A percentile compares a stretch with the other conserved stretches of the same genome.
Conservation (phyloP, 495 filamentous ascomycete genomes). For the Aspergillus asperescens region DNA sequence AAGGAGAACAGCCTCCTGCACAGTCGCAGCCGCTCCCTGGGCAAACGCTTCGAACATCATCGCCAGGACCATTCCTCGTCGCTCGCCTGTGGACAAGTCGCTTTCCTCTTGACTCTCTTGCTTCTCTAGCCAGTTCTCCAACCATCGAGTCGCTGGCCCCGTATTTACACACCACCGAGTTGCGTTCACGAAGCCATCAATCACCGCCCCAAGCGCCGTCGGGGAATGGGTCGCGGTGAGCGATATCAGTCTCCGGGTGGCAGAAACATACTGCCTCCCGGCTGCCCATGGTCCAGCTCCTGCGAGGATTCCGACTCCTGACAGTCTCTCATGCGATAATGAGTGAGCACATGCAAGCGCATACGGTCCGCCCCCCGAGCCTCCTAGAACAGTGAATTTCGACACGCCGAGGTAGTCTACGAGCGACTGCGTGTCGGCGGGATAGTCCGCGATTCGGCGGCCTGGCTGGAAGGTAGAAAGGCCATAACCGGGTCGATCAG, state of each 20-base stretch:
- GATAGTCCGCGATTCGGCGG: conserved; percentile 37
- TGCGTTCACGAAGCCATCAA: conserved; percentile 1
- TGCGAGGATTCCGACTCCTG: conserved; percentile 31
- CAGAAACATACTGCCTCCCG: conserved; percentile 15
- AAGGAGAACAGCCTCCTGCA: conserved; percentile 26
- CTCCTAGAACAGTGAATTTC: conserved; percentile 39
- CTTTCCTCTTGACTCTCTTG: conserved; percentile 1
- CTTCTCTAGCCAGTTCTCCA: conserved; percentile 18
- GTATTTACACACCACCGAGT: conserved; percentile 10
- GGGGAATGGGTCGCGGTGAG: conserved; percentile 5
- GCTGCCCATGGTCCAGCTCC: conserved; percentile 30
- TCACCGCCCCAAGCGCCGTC: not conserved
- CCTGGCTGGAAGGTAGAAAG: conserved; percentile 34
- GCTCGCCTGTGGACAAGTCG: conserved; percentile 3
- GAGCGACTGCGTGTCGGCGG: conserved; percentile 34
- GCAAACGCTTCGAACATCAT: conserved; percentile 26
- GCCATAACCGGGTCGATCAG: conserved; percentile 43
- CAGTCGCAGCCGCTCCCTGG: conserved; percentile 22
- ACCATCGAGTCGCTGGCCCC: not conserved
- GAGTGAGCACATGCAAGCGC: conserved; percentile 40
- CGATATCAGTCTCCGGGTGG: not conserved
- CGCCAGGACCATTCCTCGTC: conserved; percentile 8
- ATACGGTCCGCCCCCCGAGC: conserved; percentile 44
- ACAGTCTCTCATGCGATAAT: conserved; percentile 29
- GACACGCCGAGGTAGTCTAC: conserved; percentile 29